Evolutionary conservation across 208 protist genomes (phyloP), one percentile per base, ranked within the genome.

Genomic region (Naegleria lovaniensis): DNA sequence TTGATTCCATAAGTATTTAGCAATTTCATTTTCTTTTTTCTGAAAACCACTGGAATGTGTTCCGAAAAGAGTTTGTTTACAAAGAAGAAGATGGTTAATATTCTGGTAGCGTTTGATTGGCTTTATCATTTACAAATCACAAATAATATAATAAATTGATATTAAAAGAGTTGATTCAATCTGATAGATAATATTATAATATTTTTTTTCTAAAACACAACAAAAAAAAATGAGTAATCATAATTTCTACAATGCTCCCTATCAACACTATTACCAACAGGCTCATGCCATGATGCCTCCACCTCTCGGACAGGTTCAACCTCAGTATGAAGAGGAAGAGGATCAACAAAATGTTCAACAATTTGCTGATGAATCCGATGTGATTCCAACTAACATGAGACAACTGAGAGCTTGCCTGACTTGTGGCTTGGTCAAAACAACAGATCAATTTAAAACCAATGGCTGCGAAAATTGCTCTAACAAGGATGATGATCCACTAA

Each of bases 401-500:
- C 29, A 52, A 67, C 39, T 89, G n/a, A 52, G 85, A 52, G 85
- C 85, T n/a, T 89, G 85, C 22, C 5, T 89, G n/a, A 89, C 22
- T 19, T 89, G 85, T 67, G 41, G 33, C 15, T 40, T 89, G 15
- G 48, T 89, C 5, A 89, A 89, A 89, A 67, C 48, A 29, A 41
- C 19, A 22, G 85, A 89, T 75, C 85, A 89, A 67, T 89, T 89
- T 89, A 40, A 41, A 51, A 0, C 5, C 6, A 89, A 67, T 89
- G 85, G 85, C 11, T 89, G 85, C 36, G 85, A 89, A 40, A 89
- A 89, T 67, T 89, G 85, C 40, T 7, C 41, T 40, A 13, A 88
- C 6, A n/a, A 55, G 15, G 51, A 89, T 29, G 59, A 36, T 79
- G 67, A 79, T 36, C 13, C 67, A 9, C 29, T 36, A 36, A 13